Conservation (phyloP, 2,329 filamentous ascomycete species). For the Calonectria pauciramosa region DNA sequence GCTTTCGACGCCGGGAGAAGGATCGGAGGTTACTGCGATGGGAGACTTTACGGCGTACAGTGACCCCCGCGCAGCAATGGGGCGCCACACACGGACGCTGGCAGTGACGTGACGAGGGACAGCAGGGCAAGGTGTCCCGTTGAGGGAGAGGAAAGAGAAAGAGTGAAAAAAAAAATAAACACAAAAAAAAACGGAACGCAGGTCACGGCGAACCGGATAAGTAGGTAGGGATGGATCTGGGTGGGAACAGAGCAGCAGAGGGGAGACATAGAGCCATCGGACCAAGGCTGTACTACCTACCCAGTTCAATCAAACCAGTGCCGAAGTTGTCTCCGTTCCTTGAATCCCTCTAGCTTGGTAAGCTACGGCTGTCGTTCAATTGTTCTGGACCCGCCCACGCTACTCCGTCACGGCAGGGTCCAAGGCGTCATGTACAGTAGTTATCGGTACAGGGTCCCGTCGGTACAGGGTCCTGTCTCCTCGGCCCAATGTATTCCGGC, state of each 20-base stretch:
- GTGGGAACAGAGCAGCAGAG: not conserved
- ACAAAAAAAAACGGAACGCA: not conserved
- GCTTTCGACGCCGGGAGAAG: slow-evolving; percentile 40
- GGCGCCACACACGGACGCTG: slow-evolving; percentile 12
- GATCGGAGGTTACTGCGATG: slow-evolving; percentile 27
- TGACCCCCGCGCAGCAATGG: slow-evolving; percentile 5
- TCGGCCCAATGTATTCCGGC: slow-evolving; percentile 1
- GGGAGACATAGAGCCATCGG: not conserved
- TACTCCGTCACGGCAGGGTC: not conserved
- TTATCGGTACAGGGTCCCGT: not conserved
- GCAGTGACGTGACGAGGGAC: slow-evolving; percentile 9
- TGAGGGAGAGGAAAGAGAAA: not conserved
- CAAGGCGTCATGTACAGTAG: not conserved
- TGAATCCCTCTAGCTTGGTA: slow-evolving; percentile 1
- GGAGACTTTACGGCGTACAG: slow-evolving; percentile 4
- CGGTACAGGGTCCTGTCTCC: not conserved
- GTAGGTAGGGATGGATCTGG: not conserved
- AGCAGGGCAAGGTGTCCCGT: not conserved
- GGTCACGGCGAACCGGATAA: not conserved
- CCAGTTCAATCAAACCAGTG: not conserved
- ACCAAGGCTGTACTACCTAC: not conserved
- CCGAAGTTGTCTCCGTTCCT: not conserved
- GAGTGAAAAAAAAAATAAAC: not conserved
- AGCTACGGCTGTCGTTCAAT: not conserved
- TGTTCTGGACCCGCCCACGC: not conserved